Percentiles rank a stretch among this genome's conserved stretches.
Conservation (phyloP, 2,329 filamentous ascomycete genomes). For the Colletotrichum sp. region DNA sequence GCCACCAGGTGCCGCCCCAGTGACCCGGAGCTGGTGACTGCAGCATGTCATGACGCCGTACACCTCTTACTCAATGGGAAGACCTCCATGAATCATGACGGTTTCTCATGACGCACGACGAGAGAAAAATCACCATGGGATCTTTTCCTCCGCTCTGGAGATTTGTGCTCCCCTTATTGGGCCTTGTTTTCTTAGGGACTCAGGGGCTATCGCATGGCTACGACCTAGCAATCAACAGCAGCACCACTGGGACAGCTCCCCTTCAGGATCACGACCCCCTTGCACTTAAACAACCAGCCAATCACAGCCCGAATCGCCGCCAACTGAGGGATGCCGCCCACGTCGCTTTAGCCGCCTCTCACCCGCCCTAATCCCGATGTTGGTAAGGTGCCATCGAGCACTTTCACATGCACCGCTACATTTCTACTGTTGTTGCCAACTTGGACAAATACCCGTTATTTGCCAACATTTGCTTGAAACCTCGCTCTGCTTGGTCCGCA, state of each 20-base stretch:
- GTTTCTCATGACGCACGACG: neutral
- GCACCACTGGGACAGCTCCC: neutral
- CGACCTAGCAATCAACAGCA: neutral
- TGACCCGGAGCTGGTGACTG: slow-evolving; percentile 14
- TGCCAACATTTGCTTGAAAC: neutral
- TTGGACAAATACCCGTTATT: neutral
- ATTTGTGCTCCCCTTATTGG: neutral
- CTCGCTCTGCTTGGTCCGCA: neutral
- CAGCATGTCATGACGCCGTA: neutral
- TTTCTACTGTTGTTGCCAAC: neutral
- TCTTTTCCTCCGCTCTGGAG: neutral
- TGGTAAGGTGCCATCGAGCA: neutral
- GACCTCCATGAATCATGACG: neutral
- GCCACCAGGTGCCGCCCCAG: slow-evolving; percentile 12
- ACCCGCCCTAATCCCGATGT: slow-evolving; percentile 2
- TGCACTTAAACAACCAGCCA: slow-evolving; percentile 2
- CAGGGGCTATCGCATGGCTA: neutral
- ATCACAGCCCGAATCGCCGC: neutral
- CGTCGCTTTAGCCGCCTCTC: neutral
- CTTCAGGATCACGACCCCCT: slow-evolving; percentile 9
- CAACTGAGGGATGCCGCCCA: neutral
- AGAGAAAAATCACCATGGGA: neutral
- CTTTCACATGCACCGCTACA: slow-evolving; percentile 1
- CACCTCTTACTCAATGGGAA: neutral
- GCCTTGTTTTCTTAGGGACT: neutral